Percentiles rank a stretch among this genome's conserved stretches.
These are phyloP conservation scores for Onygenales sp. DNA, from an alignment of 2,329 filamentous ascomycete species.

Conservation along the genomic window DNA sequence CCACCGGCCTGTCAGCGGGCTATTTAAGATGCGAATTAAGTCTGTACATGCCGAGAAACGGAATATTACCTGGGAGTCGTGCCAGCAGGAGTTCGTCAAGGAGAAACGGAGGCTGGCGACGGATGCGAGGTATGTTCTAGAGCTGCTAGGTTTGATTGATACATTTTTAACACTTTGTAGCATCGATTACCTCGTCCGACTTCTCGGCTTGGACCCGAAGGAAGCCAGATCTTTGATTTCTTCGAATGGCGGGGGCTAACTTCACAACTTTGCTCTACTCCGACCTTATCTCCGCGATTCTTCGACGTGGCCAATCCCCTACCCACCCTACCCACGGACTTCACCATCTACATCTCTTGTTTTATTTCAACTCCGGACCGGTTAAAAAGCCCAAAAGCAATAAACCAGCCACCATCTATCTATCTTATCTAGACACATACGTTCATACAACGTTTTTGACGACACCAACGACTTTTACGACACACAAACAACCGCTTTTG, in stretches of 20 bases:
- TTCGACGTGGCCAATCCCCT: background rate
- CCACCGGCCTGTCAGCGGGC: conserved; percentile 82
- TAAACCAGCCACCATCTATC: no score
- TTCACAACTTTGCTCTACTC: background rate
- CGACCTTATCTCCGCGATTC: background rate
- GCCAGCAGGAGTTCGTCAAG: conserved; percentile 64
- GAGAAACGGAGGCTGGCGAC: conserved; percentile 58
- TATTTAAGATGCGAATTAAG: conserved; percentile 77
- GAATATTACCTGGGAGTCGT: conserved; percentile 59
- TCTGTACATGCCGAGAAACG: conserved; percentile 61
- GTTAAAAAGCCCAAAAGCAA: no score
- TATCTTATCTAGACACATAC: no score
- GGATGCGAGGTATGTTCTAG: conserved; percentile 63
- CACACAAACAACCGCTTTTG: no score
- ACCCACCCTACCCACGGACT: background rate
- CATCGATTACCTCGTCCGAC: conserved; percentile 54
- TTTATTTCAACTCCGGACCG: background rate
- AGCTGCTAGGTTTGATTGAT: background rate
- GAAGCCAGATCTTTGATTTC: conserved; percentile 42
- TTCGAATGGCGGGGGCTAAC: conserved; percentile 6
- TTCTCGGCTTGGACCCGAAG: conserved; percentile 48
- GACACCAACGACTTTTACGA: no score
- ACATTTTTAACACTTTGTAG: conserved; percentile 27
- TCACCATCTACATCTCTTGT: background rate
- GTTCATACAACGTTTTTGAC: no score